phyloP scores from a whole-genome alignment of 805 yeast genomes.

The Wickerhamomyces bovis region DNA sequence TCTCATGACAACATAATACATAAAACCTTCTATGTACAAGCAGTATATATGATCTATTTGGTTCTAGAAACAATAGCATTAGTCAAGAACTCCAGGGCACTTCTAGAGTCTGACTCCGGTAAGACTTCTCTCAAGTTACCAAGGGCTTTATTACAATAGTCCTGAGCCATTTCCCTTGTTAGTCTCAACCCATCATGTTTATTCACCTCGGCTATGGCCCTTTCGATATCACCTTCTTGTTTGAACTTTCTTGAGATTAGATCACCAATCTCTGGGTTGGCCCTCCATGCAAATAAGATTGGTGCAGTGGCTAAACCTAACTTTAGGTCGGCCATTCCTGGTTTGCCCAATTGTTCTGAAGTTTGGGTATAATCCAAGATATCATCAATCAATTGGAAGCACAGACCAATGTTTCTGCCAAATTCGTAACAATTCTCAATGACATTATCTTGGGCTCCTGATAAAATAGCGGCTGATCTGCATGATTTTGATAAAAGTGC shows the following conservation, averaged over 20 bases:
- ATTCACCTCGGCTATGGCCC: constrained; percentile 70
- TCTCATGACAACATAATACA: background rate
- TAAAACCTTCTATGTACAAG: background rate
- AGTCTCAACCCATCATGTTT: constrained; percentile 67
- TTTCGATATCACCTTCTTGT: constrained; percentile 75
- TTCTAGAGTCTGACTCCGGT: constrained; percentile 86
- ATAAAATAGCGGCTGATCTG: constrained; percentile 85
- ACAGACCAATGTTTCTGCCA: constrained; percentile 89
- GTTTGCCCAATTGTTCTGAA: constrained; percentile 82
- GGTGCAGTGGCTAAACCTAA: constrained; percentile 97
- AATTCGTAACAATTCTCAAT: constrained; percentile 84
- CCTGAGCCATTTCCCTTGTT: constrained; percentile 70
- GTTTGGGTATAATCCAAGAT: constrained; percentile 92
- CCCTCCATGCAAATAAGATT: constrained; percentile 88
- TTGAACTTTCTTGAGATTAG: constrained; percentile 79
- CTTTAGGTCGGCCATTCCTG: constrained; percentile 91
- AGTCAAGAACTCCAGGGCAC: constrained; percentile 81
- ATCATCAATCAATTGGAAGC: constrained; percentile 95
- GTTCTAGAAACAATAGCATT: constrained; percentile 76
- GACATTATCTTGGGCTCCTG: constrained; percentile 72
- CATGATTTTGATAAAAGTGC: constrained; percentile 90
- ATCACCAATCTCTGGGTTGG: constrained; percentile 77
- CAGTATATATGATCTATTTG: constrained; percentile 36
- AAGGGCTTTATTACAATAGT: constrained; percentile 73
- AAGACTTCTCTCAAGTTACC: constrained; percentile 55